Evolutionary conservation across 1,284 basidiomycete genomes (phyloP).

Genomic region (Sutorius eximius): DNA sequence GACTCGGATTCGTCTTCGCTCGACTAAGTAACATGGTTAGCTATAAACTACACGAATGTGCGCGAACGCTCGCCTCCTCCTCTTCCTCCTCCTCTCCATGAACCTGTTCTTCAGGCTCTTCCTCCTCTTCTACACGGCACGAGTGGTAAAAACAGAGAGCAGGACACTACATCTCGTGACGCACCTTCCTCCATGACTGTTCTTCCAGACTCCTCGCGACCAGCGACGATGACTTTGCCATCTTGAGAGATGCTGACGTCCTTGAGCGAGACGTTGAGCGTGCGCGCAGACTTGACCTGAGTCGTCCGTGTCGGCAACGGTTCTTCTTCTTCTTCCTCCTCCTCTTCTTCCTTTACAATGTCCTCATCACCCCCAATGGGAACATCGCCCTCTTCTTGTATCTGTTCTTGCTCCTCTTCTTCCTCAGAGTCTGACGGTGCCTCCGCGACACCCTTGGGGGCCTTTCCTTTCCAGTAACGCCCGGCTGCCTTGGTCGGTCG

Average conservation of each 20-base stretch:
- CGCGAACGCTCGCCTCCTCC: constrained; percentile 35
- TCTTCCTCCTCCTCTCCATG: constrained; percentile 41
- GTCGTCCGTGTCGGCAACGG: constrained; percentile 37
- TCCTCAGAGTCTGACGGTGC: constrained; percentile 63
- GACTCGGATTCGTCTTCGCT: constrained; percentile 79
- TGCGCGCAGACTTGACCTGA: constrained; percentile 40
- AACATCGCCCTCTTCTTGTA: constrained; percentile 54
- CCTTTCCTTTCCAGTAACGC: constrained; percentile 84
- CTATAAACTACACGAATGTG: neutral
- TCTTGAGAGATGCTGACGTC: constrained; percentile 77
- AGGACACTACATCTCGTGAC: constrained; percentile 17
- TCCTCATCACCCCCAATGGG: constrained; percentile 56
- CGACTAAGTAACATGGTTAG: constrained; percentile 46
- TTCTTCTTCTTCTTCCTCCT: constrained; percentile 47
- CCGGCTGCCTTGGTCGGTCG: constrained; percentile 70
- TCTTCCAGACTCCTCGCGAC: constrained; percentile 69
- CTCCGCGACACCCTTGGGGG: constrained; percentile 67
- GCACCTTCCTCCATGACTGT: constrained; percentile 52
- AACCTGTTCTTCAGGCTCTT: constrained; percentile 44
- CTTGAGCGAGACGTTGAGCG: constrained; percentile 70
- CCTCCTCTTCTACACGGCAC: constrained; percentile 39
- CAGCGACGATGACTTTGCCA: constrained; percentile 75
- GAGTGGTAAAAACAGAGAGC: constrained; percentile 10
- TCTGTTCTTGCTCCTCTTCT: constrained; percentile 57
- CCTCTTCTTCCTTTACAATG: constrained; percentile 37